Base-by-base conservation (phyloP, 148 eudicot genomes). In the Silene uniflora region DNA sequence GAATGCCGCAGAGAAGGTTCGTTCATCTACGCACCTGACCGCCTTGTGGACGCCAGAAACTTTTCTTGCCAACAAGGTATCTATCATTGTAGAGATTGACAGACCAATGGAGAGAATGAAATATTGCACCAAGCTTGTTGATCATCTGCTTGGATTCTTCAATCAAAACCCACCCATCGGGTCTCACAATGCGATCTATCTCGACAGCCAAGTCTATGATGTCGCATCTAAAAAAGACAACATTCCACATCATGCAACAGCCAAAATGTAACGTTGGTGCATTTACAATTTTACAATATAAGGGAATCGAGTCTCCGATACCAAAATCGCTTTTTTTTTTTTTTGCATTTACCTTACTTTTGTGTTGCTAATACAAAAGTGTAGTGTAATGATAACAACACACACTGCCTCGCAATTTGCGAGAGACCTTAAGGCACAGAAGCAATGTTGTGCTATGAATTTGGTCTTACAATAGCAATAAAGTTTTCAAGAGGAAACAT, bases 151-250 rank as follows among this genome's bases (percentile, higher is more conserved):
- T 81, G 21, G 83, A 78, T 71, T 94, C 98, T 79, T 90, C 88
- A 67, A 91, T 80, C 77, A 94, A 19, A 49, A 91, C 61, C 83
- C 81, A 86, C 22, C 96, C 96, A 69, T 83, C 93, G 12, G 97
- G 97, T 81, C 98, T 88, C 73, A 90, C 78, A 23, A 91, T 73
- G 13, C 98, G 93, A 81, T 94, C 98, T 82, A 94, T 89, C 87
- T 94, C 97, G 19, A 75, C 89, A 10, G 85, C 91, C 73, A 89
- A 80, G 67, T 90, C 88, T 44, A 87, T 75, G 54, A 90, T 75
- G 82, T 91, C 89, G 73, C 97, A 94, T 75, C 98, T 91, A 89
- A 44, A 71, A 22, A 76, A 52, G 19, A 64, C 52, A 63, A 39
- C 68, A 69, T 8, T 4, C 42, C 27, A 63, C 60, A 17, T 67